phyloP scores from a whole-genome alignment of 495 filamentous ascomycete genomes.

The Podospora pseudoanserina region DNA sequence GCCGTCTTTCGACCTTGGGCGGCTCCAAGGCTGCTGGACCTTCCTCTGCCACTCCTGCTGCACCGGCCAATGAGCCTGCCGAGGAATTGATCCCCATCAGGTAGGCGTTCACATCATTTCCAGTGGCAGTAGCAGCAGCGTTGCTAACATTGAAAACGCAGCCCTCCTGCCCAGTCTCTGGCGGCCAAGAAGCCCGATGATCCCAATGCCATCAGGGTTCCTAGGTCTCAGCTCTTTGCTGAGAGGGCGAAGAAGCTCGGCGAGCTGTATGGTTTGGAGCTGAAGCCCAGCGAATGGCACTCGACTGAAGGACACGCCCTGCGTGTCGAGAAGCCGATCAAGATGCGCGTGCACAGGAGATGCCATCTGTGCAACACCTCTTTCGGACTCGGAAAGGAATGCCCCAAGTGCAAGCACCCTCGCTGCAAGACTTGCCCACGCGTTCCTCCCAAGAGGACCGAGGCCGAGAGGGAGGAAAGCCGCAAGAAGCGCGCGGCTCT shows the following conservation, averaged over 20 bases:
- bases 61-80: conserved; percentile 18
- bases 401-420: conserved; percentile 65
- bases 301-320: conserved; percentile 54
- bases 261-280: conserved; percentile 67
- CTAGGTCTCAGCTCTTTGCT: conserved; percentile 53
- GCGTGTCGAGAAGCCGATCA: conserved; percentile 82
- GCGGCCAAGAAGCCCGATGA: conserved; percentile 22
- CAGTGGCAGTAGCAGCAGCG: neutral
- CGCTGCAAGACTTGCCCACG: conserved; percentile 81
- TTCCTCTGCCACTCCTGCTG: conserved; percentile 21
- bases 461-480: conserved; percentile 48
- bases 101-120: conserved; percentile 24
- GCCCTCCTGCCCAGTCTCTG: conserved; percentile 26
- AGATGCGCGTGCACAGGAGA: conserved; percentile 81
- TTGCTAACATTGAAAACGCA: conserved; percentile 32
- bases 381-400: conserved; percentile 62
- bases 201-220: conserved; percentile 37
- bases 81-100: conserved; percentile 14
- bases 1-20: conserved; percentile 28
- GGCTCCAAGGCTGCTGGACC: conserved; percentile 14
- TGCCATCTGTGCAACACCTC: conserved; percentile 72
- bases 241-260: conserved; percentile 69
- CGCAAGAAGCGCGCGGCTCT: conserved; percentile 42
- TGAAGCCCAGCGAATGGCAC: conserved; percentile 68
- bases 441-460: conserved; percentile 55